These are phyloP conservation scores for Acacia concinna DNA, from an alignment of 331 rosid genomes.

Conservation along the genomic window DNA sequence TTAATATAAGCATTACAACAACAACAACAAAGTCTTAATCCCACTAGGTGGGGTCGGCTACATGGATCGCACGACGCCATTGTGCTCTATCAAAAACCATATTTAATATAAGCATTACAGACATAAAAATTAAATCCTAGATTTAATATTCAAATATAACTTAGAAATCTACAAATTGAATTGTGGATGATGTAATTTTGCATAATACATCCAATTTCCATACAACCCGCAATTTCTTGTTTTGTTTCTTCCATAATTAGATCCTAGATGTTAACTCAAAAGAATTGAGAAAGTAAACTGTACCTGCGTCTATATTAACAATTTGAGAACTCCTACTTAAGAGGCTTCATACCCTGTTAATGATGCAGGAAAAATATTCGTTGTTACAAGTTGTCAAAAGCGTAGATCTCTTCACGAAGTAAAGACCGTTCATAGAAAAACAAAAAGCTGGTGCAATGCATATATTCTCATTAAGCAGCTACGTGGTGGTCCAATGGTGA, in stretches of 20 bases:
- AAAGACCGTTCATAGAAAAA: neutral
- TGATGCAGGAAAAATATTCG: neutral
- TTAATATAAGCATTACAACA: neutral
- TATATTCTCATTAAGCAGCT: neutral
- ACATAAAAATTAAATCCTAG: no score
- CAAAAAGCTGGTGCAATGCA: neutral
- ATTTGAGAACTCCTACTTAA: neutral
- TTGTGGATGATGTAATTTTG: neutral
- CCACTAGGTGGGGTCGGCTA: no score
- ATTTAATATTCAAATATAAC: neutral
- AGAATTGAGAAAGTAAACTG: neutral
- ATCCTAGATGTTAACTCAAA: neutral
- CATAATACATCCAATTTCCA: neutral
- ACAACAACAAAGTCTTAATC: no score
- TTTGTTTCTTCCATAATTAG: neutral
- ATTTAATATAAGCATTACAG: neutral
- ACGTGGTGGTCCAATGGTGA: neutral
- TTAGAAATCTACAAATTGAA: neutral
- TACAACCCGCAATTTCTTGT: neutral
- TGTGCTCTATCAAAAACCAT: no score
- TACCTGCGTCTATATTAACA: neutral
- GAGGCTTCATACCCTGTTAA: conserved; percentile 22
- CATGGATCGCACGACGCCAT: no score
- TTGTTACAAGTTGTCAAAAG: neutral
- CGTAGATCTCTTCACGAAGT: neutral